Base-by-base conservation (phyloP, 495 filamentous ascomycete genomes). In the Parathielavia appendiculata region DNA sequence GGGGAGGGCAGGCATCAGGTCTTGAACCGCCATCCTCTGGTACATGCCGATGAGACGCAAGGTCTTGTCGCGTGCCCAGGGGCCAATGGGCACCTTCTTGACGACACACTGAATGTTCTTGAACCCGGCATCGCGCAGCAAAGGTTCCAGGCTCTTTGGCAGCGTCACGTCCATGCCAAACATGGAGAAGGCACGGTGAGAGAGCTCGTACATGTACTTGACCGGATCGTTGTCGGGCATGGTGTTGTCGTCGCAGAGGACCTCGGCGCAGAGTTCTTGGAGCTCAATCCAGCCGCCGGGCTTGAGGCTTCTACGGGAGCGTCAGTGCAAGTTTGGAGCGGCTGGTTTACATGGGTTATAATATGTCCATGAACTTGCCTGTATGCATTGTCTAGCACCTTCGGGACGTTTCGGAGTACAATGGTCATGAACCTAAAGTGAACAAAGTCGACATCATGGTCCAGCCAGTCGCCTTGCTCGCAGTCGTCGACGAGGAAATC, bases 111-210 rank as follows among this genome's bases (percentile, higher is more conserved):
- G 67, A 14, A 87, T 75, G 61, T 86, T 79, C 8, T 76, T 73
- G 57, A 86, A 89, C 0, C 86, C 85, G 0, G 80, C 71, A 26
- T 81, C 78, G 63, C 20, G 72, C 71, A 64, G 77, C 69, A 9
- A 73, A 70, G 48, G 80, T 69, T 19, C 75, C 67, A 58, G 79
- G 71, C 41, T 73, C 59, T 48, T 78, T 73, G 55, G 81, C 23
- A 78, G 66, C n/a, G 75, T 71, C 4, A 82, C 56, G 48, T 79
- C 71, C 36, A 77, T 73, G 67, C 70, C 68, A 30, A 71, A 66
- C 32, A 56, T 57, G 30, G 51, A 34, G 23, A 73, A 61, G n/a
- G 68, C 71, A 14, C 70, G 57, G 56, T 61, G 67, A 3, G 68
- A 51, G 7, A 67, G 59, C 2, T 65, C 51, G 35, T 65, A 61